Evolutionary conservation across 1,284 basidiomycete species (phyloP).

Genomic region (Apiotrichum akiyoshidainum): DNA sequence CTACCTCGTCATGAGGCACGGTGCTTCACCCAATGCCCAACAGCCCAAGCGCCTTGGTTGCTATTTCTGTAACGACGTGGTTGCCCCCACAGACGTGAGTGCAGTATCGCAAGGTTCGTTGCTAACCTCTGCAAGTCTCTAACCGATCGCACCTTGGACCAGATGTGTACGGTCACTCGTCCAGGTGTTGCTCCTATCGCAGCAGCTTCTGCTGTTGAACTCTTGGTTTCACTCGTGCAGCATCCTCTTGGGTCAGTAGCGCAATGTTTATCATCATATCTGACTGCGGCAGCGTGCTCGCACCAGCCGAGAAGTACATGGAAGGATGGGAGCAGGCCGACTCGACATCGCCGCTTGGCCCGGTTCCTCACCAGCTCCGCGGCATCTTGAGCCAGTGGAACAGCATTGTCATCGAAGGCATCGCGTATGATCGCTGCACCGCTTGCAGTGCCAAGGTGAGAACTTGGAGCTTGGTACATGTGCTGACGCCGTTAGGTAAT

Average conservation of each 20-base stretch:
- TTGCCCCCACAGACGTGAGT: conserved; percentile 86
- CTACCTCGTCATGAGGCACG: conserved; percentile 95
- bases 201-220: conserved; percentile 83
- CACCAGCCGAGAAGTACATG: conserved; percentile 55
- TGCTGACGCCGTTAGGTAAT: conserved; percentile 59
- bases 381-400: conserved; percentile 84
- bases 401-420: conserved; percentile 76
- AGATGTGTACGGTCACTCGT: conserved; percentile 99
- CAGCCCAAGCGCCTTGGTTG: conserved; percentile 63
- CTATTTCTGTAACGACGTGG: conserved; percentile 98
- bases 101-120: background rate
- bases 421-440: conserved; percentile 83
- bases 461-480: background rate
- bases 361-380: conserved; percentile 89
- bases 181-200: conserved; percentile 93
- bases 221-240: conserved; percentile 83
- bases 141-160: conserved; percentile 90
- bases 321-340: background rate
- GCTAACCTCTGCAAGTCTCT: conserved; percentile 61
- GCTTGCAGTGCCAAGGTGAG: conserved; percentile 78
- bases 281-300: conserved; percentile 56
- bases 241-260: conserved; percentile 74
- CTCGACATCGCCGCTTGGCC: conserved; percentile 65
- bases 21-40: conserved; percentile 38
- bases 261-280: background rate